Evolutionary conservation across 257 asterid genomes (phyloP).

Genomic region (Plantago elongata): DNA sequence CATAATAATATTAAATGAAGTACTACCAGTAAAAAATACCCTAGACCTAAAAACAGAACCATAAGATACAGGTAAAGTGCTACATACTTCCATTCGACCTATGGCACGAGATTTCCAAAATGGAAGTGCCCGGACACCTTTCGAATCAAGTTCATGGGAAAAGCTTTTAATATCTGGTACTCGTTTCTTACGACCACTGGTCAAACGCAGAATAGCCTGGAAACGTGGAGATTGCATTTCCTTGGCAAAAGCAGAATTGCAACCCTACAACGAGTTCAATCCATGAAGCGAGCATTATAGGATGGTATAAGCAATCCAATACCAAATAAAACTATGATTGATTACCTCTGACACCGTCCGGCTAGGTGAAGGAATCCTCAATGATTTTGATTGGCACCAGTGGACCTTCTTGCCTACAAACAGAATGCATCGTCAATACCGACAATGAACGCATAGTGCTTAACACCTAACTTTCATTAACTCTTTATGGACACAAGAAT

Average conservation of each 20-base stretch:
- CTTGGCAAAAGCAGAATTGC: conserved; percentile 63
- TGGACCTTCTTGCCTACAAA: conserved; percentile 57
- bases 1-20: conserved; percentile 9
- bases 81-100: conserved; percentile 79
- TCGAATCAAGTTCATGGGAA: conserved; percentile 93
- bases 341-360: conserved; percentile 62
- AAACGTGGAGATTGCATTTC: conserved; percentile 97
- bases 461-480: not conserved
- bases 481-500: too few relatives aligned
- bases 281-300: conserved; percentile 23
- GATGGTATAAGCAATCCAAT: conserved; percentile 4
- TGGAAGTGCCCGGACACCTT: conserved; percentile 90
- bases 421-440: conserved; percentile 17
- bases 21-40: conserved; percentile 23
- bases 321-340: conserved; percentile 1
- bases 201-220: conserved; percentile 83
- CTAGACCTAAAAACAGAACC: conserved; percentile 30
- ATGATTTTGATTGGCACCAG: conserved; percentile 66
- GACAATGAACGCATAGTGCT: not conserved
- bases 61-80: conserved; percentile 31
- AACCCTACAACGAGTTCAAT: conserved; percentile 55
- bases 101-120: conserved; percentile 94
- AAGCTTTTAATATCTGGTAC: conserved; percentile 77
- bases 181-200: conserved; percentile 71
- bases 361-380: conserved; percentile 45